These are phyloP conservation scores for Epichloe typhina DNA, from an alignment of 2,329 filamentous ascomycete species.

Conservation along the genomic window DNA sequence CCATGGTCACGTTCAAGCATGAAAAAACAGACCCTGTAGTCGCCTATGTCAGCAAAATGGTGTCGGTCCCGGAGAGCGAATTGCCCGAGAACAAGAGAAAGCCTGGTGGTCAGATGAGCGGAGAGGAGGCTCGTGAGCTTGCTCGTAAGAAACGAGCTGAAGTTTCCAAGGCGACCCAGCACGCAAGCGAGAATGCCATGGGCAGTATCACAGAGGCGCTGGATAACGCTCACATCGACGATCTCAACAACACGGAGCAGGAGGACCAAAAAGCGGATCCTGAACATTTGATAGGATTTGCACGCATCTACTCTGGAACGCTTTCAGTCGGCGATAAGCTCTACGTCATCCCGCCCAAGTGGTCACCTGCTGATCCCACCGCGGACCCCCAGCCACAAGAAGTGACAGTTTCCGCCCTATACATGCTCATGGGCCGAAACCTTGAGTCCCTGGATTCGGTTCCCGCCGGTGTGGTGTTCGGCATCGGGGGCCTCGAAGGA, in stretches of 20 bases:
- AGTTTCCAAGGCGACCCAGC: conserved; percentile 57
- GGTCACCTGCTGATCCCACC: conserved; percentile 66
- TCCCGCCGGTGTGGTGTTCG: conserved; percentile 88
- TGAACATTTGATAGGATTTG: conserved; percentile 89
- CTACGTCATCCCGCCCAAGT: conserved; percentile 88
- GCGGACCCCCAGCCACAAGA: conserved; percentile 63
- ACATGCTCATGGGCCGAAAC: conserved; percentile 89
- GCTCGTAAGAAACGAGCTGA: conserved; percentile 82
- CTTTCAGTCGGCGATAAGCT: conserved; percentile 80
- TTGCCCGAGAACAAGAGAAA: conserved; percentile 69
- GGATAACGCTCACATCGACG: conserved; percentile 45
- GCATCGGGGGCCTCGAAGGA: conserved; percentile 82
- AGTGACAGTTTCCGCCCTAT: conserved; percentile 74
- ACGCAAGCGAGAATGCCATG: conserved; percentile 34
- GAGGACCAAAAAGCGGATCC: conserved; percentile 52
- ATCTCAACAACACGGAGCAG: conserved; percentile 27
- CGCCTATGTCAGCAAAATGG: conserved; percentile 97
- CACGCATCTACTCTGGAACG: conserved; percentile 82
- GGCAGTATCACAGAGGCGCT: conserved; percentile 48
- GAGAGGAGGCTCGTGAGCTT: conserved; percentile 80
- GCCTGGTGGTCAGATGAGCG: conserved; percentile 56
- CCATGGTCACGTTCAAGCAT: conserved; percentile 70
- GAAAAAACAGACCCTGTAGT: conserved; percentile 64
- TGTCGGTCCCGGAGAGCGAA: conserved; percentile 86
- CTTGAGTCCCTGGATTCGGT: conserved; percentile 73